Evolutionary conservation across 139 green algal genomes (phyloP).

Genomic region (Chlorella sp.): DNA sequence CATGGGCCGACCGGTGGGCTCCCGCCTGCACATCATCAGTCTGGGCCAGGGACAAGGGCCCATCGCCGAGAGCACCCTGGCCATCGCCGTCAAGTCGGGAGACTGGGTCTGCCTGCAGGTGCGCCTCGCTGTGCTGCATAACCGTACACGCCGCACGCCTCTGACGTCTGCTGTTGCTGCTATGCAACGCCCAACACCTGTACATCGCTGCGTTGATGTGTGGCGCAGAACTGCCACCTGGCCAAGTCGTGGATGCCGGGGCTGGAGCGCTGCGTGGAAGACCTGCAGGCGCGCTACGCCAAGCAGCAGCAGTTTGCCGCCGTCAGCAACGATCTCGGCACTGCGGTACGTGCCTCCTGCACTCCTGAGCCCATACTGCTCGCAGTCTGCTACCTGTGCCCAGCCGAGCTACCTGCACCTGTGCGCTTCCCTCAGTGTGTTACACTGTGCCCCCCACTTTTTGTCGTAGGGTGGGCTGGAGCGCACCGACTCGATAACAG

Average conservation of each 20-base stretch:
- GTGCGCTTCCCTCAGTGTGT: too few relatives aligned
- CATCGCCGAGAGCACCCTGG: slow-evolving; percentile 49
- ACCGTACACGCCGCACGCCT: too few relatives aligned
- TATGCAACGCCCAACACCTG: too few relatives aligned
- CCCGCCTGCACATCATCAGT: slow-evolving; percentile 56
- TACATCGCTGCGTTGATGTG: too few relatives aligned
- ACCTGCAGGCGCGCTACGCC: slow-evolving; percentile 13
- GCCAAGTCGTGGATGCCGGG: slow-evolving; percentile 72
- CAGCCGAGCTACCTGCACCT: too few relatives aligned
- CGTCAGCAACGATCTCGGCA: too few relatives aligned
- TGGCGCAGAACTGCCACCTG: slow-evolving; percentile 85
- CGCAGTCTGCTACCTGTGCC: too few relatives aligned
- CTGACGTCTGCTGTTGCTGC: too few relatives aligned
- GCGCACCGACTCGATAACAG: not conserved
- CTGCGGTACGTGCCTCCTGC: too few relatives aligned
- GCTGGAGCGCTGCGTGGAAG: slow-evolving; percentile 38
- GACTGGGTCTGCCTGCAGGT: slow-evolving; percentile 80
- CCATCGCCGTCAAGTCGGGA: slow-evolving; percentile 40
- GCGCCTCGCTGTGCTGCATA: too few relatives aligned
- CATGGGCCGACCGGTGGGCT: slow-evolving; percentile 44
- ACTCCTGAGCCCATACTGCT: too few relatives aligned
- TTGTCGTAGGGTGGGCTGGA: not conserved
- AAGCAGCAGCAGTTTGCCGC: slow-evolving; percentile 11
- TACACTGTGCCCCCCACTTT: too few relatives aligned
- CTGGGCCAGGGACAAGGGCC: slow-evolving; percentile 74